phyloP scores from a whole-genome alignment of 2,329 filamentous ascomycete genomes.

The Colletotrichum echinochloae region DNA sequence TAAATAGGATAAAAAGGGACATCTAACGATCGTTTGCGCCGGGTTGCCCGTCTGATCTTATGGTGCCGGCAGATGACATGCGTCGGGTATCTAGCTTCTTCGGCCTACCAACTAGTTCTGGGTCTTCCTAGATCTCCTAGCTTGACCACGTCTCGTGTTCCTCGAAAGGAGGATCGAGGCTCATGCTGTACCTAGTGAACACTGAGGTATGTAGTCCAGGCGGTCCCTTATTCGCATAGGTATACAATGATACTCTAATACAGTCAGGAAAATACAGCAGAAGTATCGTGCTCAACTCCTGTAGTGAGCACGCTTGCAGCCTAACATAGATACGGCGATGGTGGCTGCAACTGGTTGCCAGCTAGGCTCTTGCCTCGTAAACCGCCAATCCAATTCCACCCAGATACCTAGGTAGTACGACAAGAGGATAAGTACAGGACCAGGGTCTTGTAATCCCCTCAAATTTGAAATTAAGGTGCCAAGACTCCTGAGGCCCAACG shows the following conservation, averaged over 20 bases:
- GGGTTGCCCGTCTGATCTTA: not conserved
- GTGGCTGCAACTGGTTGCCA: no score
- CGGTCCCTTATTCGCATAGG: no score
- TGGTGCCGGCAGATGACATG: not conserved
- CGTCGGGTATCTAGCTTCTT: not conserved
- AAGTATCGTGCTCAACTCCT: no score
- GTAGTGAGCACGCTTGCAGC: no score
- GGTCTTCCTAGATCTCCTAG: not conserved
- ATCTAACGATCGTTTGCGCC: not conserved
- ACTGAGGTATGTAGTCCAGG: no score
- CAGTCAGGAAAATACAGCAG: no score
- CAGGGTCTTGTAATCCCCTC: not conserved
- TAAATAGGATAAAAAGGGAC: not conserved
- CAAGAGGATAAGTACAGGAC: conserved; percentile 4
- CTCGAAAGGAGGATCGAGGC: not conserved
- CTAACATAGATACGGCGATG: not conserved
- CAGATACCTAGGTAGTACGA: not conserved
- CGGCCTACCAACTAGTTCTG: not conserved
- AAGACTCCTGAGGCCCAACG: not conserved
- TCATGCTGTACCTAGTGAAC: no score
- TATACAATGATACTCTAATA: no score
- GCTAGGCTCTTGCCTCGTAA: not conserved
- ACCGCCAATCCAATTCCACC: not conserved
- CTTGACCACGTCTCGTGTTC: not conserved
- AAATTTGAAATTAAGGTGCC: conserved; percentile 6